These are phyloP conservation scores for Candida sonorensis DNA, from an alignment of 805 yeast genomes.

Conservation along the genomic window DNA sequence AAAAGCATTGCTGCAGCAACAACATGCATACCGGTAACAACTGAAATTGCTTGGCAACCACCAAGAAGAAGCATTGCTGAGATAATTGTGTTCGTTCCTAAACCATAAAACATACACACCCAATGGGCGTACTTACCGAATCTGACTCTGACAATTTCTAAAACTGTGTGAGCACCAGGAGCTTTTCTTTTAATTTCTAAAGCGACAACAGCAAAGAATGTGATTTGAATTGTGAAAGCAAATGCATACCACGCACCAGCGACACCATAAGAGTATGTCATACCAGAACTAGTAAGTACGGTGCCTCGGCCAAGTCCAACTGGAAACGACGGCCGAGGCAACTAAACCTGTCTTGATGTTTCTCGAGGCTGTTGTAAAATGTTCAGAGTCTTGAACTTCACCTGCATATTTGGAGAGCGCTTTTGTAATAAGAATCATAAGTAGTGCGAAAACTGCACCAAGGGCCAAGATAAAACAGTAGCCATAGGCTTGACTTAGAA, in stretches of 20 bases:
- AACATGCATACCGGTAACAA: constrained; percentile 36
- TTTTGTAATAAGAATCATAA: constrained; percentile 34
- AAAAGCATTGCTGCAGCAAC: constrained; percentile 39
- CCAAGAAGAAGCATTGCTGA: constrained; percentile 35
- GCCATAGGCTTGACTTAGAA: constrained; percentile 30
- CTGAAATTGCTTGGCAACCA: constrained; percentile 36
- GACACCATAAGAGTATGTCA: constrained; percentile 17
- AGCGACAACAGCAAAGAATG: constrained; percentile 31
- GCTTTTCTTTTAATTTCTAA: constrained; percentile 34
- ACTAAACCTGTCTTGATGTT: constrained; percentile 36
- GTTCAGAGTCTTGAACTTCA: constrained; percentile 36
- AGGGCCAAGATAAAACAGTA: constrained; percentile 34
- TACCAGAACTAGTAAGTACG: constrained; percentile 19
- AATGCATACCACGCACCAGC: constrained; percentile 19
- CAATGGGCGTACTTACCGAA: constrained; percentile 32
- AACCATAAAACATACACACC: constrained; percentile 29
- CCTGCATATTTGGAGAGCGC: constrained; percentile 30
- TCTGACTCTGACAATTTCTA: constrained; percentile 31
- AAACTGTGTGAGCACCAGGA: constrained; percentile 35
- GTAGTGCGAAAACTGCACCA: constrained; percentile 37
- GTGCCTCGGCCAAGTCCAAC: constrained; percentile 30
- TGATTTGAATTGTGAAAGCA: constrained; percentile 32
- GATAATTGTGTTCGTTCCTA: constrained; percentile 32
- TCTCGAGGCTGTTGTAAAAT: constrained; percentile 39
- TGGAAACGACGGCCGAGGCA: constrained; percentile 36